A percentile compares a stretch with the other conserved stretches of the same genome.
phyloP scores from a whole-genome alignment of 2,329 filamentous ascomycete species.

The Didymosphaeria variabile region DNA sequence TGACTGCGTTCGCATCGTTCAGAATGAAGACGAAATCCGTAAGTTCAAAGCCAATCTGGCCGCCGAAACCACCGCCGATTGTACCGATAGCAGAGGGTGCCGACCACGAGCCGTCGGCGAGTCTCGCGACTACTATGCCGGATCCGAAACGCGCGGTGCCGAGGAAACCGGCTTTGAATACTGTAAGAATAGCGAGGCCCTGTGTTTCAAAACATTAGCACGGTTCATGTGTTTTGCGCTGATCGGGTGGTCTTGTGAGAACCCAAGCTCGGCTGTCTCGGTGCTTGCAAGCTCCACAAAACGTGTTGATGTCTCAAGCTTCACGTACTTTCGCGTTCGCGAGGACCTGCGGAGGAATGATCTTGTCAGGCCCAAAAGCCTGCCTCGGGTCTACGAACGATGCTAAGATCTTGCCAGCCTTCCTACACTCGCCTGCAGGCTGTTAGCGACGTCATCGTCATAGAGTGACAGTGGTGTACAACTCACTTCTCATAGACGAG shows the following conservation, averaged over 20 bases:
- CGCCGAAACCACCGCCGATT: conserved; percentile 82
- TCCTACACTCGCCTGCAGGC: conserved; percentile 88
- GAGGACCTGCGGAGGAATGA: conserved; percentile 91
- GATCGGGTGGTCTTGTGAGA: neutral
- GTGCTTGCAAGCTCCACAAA: conserved; percentile 13
- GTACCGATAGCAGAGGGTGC: conserved; percentile 84
- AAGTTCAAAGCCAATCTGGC: conserved; percentile 86
- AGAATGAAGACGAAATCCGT: conserved; percentile 98
- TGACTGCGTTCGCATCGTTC: conserved; percentile 88
- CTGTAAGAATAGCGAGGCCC: conserved; percentile 85
- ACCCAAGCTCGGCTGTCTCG: neutral
- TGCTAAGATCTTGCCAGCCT: conserved; percentile 92
- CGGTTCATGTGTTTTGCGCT: neutral
- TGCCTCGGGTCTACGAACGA: conserved; percentile 95
- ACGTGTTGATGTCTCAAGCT: conserved; percentile 10
- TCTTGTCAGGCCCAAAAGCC: conserved; percentile 93
- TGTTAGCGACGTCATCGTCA: conserved; percentile 46
- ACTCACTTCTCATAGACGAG: conserved; percentile 62
- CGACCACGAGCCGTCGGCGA: conserved; percentile 81
- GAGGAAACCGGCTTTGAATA: conserved; percentile 87
- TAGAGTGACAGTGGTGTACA: conserved; percentile 13
- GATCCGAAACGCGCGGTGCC: conserved; percentile 83
- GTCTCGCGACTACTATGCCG: conserved; percentile 80
- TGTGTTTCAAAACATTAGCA: conserved; percentile 37
- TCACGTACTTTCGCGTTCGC: conserved; percentile 82